Evolutionary conservation across 176 grass and related monocot genomes (phyloP), one percentile per base, ranked within the genome.

Genomic region (Oryza officinalis): DNA sequence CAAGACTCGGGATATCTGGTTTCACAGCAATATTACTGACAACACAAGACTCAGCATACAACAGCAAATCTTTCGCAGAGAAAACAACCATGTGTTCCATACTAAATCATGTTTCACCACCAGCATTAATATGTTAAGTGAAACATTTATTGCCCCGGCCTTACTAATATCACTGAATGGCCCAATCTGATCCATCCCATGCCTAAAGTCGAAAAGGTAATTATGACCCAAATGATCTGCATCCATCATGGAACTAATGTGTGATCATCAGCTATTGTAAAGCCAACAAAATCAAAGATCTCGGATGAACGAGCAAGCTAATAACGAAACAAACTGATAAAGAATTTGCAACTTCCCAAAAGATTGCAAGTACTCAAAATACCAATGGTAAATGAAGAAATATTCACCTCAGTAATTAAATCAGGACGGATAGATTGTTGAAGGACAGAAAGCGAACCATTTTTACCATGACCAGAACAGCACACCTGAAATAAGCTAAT

Each of bases 381-480:
- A 10, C 40, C 40, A 41, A 41, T 71, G 27, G 76, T 64, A 37
- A 63, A 47, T 25, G 52, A 25, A 60, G 22, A 66, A 80, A 78
- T 26, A 41, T 68, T 31, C 23, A 98, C 96, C 96, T 98, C 96
- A 0, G 91, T 98, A 57, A 98, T 98, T 67, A 98, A 90, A 70
- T 95, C 96, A 80, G 96, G 96, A 44, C 96, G 91, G 65, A 98
- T 88, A 77, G 96, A 98, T 93, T 98, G 96, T 81, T 98, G 96
- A 71, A 98, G 91, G 63, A 90, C 83, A 52, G 84, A 93, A 77
- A 98, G 89, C 65, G 96, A 67, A 77, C 96, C 96, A 80, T 98
- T 98, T 81, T 98, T 98, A 82, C 96, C 96, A 85, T 98, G 92
- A 81, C 96, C 96, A 46, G 96, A 98, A 85, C 96, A 98, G 85